Percentiles rank a stretch among this genome's conserved stretches.
These are phyloP conservation scores for Gossypium mustelinum DNA, from an alignment of 345 rosid genomes.

Conservation along the genomic window DNA sequence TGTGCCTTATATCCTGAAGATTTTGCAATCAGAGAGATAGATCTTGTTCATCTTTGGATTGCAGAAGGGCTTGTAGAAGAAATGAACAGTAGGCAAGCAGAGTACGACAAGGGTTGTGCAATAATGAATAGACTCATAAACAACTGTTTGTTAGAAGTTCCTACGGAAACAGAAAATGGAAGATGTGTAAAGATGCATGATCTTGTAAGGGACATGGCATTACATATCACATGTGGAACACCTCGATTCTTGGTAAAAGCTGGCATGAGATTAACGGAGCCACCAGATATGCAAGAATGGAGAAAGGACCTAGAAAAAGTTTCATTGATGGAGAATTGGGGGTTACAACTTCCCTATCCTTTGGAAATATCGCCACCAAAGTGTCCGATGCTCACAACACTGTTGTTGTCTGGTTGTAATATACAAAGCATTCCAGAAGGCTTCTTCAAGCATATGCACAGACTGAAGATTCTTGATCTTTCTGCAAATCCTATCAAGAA, in stretches of 20 bases:
- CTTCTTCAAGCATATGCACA: background rate
- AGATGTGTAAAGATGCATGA: background rate
- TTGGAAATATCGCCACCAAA: background rate
- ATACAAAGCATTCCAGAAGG: background rate
- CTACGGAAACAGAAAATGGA: no score
- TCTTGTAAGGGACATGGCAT: no score
- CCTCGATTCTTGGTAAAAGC: background rate
- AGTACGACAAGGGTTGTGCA: background rate
- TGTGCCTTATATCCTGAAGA: background rate
- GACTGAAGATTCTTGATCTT: background rate
- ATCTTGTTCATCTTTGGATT: background rate
- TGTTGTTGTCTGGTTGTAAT: background rate
- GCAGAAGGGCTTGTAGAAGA: background rate
- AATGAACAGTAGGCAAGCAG: background rate
- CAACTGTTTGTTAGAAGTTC: background rate
- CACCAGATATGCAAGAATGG: slow-evolving; percentile 4
- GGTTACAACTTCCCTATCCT: background rate
- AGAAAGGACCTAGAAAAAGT: background rate
- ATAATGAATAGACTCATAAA: background rate
- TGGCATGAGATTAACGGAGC: background rate
- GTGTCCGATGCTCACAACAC: background rate
- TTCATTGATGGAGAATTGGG: slow-evolving; percentile 16
- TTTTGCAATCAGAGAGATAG: background rate
- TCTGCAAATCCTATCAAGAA: background rate
- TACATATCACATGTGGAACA: no score